A percentile compares a stretch with the other conserved stretches of the same genome.
These are phyloP conservation scores for Colletotrichum zoysiae DNA, from an alignment of 2,329 filamentous ascomycete genomes.

Conservation along the genomic window DNA sequence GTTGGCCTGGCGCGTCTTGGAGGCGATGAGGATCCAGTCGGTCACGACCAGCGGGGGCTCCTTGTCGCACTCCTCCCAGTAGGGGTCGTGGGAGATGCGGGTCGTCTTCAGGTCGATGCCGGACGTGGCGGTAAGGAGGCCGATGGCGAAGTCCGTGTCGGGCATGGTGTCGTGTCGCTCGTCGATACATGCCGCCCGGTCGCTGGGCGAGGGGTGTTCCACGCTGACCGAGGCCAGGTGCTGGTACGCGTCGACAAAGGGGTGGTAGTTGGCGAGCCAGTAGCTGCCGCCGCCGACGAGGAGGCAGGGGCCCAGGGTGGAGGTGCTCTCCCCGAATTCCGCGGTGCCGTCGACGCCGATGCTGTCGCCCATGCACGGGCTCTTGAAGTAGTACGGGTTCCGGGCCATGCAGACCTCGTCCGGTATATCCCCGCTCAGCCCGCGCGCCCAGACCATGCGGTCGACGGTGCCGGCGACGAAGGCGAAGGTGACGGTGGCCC, in stretches of 20 bases:
- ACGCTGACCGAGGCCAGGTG: constrained; percentile 47
- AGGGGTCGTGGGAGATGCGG: constrained; percentile 58
- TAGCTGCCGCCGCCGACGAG: constrained; percentile 53
- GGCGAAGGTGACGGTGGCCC: constrained; percentile 50
- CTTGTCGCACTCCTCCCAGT: constrained; percentile 57
- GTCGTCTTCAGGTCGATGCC: constrained; percentile 58
- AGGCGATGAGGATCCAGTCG: constrained; percentile 58
- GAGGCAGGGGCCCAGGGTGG: constrained; percentile 58
- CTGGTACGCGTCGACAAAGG: constrained; percentile 55
- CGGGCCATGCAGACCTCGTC: constrained; percentile 57
- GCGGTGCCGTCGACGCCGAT: constrained; percentile 53
- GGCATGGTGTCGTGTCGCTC: constrained; percentile 55
- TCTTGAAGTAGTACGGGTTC: constrained; percentile 58
- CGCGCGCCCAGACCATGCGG: constrained; percentile 56
- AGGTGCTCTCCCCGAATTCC: constrained; percentile 52
- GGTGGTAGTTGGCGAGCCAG: constrained; percentile 60
- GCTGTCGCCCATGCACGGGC: constrained; percentile 61
- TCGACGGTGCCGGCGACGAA: constrained; percentile 55
- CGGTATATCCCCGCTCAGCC: constrained; percentile 52
- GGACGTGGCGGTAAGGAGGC: constrained; percentile 55
- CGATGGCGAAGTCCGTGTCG: constrained; percentile 49
- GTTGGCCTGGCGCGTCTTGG: constrained; percentile 53
- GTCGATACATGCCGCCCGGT: constrained; percentile 52
- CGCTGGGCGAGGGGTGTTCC: constrained; percentile 58
- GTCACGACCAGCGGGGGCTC: constrained; percentile 58